Percentiles rank a stretch among this genome's conserved stretches.
phyloP scores from a whole-genome alignment of 306 rosid species.

The Pyrus betulifolia region DNA sequence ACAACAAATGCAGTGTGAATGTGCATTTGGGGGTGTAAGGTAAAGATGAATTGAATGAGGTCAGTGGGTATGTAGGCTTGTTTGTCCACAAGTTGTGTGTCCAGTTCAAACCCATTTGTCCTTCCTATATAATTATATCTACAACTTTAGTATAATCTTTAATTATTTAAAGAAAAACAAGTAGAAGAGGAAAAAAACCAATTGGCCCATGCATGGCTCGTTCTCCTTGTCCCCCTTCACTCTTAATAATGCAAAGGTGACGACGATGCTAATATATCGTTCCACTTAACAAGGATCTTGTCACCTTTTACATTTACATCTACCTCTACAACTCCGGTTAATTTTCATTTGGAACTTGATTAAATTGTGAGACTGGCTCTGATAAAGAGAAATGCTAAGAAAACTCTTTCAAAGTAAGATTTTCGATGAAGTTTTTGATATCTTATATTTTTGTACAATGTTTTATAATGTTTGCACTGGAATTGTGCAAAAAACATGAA shows the following conservation, averaged over 20 bases:
- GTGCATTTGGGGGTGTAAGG: not conserved
- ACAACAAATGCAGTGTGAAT: not conserved
- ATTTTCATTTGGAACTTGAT: constrained; percentile 3
- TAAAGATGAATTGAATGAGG: not conserved
- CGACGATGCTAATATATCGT: not conserved
- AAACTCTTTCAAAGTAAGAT: fast-evolving
- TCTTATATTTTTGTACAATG: too few species aligned
- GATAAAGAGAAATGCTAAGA: too few species aligned
- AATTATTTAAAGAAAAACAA: constrained; percentile 32
- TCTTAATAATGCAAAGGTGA: constrained; percentile 35
- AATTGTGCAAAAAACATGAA: too few species aligned
- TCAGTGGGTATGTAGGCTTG: constrained; percentile 8
- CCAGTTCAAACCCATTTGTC: constrained; percentile 32
- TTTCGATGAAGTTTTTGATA: too few species aligned
- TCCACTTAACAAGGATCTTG: constrained; percentile 9
- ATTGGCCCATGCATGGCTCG: constrained; percentile 51
- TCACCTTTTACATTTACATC: constrained; percentile 12
- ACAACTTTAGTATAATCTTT: constrained; percentile 5
- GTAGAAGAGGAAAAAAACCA: constrained; percentile 29
- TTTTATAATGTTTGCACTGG: too few species aligned
- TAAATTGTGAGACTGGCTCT: not conserved
- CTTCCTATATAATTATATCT: constrained; percentile 41
- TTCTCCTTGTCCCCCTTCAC: constrained; percentile 47
- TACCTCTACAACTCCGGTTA: constrained; percentile 1
- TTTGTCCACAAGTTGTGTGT: constrained; percentile 45